Conservation (phyloP, 139 green algal species). For the Chlamydomonas eustigma region DNA sequence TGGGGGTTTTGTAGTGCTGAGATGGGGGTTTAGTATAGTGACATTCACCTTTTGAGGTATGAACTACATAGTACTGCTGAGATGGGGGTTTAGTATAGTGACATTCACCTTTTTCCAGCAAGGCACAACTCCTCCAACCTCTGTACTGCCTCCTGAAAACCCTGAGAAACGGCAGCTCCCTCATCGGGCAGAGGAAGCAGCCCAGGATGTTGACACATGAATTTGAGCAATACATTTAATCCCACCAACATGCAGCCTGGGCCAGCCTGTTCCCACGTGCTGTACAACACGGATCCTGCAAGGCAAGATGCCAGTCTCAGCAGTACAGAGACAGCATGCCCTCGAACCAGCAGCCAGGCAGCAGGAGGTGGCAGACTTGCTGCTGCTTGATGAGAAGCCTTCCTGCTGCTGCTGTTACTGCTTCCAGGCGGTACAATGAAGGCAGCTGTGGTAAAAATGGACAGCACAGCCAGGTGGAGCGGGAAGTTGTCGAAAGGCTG, state of each 20-base stretch:
- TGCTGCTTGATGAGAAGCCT: background rate
- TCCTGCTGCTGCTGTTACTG: background rate
- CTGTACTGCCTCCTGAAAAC: background rate
- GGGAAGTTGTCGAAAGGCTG: conserved; percentile 26
- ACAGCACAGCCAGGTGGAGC: conserved; percentile 42
- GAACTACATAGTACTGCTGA: no score
- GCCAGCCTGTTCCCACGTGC: background rate
- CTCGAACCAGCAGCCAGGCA: background rate
- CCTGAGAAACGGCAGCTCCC: background rate
- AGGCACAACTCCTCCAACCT: conserved; percentile 4
- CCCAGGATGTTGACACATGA: background rate
- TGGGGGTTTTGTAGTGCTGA: no score
- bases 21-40: no score
- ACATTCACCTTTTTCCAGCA: background rate
- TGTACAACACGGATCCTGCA: background rate
- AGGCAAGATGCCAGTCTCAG: conserved; percentile 18
- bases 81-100: no score
- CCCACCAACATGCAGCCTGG: background rate
- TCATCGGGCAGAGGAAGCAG: background rate
- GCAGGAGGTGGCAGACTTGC: background rate
- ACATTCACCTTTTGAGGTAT: no score
- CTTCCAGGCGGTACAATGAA: background rate
- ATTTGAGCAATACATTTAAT: background rate
- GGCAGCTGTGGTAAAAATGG: conserved; percentile 12
- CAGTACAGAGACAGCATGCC: background rate